These are phyloP conservation scores for Lentinula sp. DNA, from an alignment of 768 basidiomycete genomes.

Conservation along the genomic window DNA sequence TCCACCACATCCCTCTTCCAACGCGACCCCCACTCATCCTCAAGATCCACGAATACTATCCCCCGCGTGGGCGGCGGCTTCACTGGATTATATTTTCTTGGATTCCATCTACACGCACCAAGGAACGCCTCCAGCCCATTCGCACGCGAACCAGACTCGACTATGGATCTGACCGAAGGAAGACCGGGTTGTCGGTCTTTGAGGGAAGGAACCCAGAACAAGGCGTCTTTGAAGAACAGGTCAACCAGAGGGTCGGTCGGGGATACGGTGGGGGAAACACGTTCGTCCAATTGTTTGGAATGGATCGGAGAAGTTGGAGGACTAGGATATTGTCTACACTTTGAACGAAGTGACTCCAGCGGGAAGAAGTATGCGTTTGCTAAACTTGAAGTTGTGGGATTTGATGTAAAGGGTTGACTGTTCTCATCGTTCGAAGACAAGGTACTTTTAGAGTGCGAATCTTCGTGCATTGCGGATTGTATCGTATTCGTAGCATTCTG, in stretches of 20 bases:
- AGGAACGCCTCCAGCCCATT: background rate
- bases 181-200: background rate
- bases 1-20: background rate
- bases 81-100: background rate
- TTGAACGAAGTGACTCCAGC: background rate
- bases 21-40: background rate
- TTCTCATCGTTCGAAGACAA: background rate
- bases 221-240: constrained; percentile 2
- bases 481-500: background rate
- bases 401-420: background rate
- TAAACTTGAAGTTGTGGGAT: background rate
- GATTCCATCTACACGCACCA: constrained; percentile 3
- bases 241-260: background rate
- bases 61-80: background rate
- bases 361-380: background rate
- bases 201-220: background rate
- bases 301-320: background rate
- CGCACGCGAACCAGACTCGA: background rate
- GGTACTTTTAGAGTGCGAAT: background rate
- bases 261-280: background rate
- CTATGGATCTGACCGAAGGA: background rate
- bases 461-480: background rate
- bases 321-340: background rate
- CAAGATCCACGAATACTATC: background rate
- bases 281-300: no score